Evolutionary conservation across 345 rosid genomes (phyloP), one percentile per base, ranked within the genome.

Genomic region (Citrus medica): DNA sequence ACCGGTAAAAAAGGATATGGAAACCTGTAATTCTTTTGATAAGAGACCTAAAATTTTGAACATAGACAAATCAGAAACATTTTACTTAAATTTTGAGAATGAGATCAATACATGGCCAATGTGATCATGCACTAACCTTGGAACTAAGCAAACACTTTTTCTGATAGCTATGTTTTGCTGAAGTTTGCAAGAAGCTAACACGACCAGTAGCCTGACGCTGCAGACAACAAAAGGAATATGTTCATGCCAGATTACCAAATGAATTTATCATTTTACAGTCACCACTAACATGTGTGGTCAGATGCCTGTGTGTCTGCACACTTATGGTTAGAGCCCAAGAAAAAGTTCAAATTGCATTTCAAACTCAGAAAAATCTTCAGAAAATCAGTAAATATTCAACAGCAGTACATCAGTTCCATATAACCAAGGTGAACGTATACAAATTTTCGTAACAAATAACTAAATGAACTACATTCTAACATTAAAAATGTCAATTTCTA

Each of bases 71-170:
- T 33, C 12, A 67, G 17, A 24, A 62, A 55, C 48, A 16, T 3
- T 32, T 65, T 51, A 51, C 33, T 28, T 12, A 40, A 60, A 17
- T 42, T 33, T 25, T 14, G 21, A 68, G 35, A 59, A 80, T 51
- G 51, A 4, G 22, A 62, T 37, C 42, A 76, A 6, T 22, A 58
- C 35, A 73, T 17, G 16, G 60, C 48, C 69, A 48, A 17, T 14
- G 8, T 14, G 7, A 63, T 69, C 79, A 80, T 67, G 21, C 55
- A 77, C 89, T 56, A 68, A 95, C 99, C 97, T 91, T 85, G 1
- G 87, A 87, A 76, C 83, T 75, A 67, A 82, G 74, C 37, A 86
- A 88, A 63, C 78, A 80, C 84, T 85, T 89, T 74, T 82, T 76
- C 56, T 82, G 87, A 35, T 87, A 72, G 46, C 84, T 46, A 78